Percentiles rank a stretch among this genome's conserved stretches.
phyloP scores from a whole-genome alignment of 495 filamentous ascomycete species.

The Pyrenopolyporus hunteri region DNA sequence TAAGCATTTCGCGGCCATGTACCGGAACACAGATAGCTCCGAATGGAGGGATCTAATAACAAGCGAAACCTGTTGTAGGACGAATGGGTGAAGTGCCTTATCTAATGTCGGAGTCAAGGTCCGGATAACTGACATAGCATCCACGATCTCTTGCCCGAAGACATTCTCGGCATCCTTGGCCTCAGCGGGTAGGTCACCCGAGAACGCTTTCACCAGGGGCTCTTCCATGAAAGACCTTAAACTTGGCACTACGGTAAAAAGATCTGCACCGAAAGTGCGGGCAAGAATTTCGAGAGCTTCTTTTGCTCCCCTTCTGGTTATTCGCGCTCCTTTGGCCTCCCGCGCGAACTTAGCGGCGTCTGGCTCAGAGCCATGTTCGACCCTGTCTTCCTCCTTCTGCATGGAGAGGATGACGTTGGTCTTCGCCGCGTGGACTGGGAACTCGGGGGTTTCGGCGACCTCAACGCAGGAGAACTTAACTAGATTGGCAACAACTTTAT shows the following conservation, averaged over 20 bases:
- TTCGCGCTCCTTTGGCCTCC: conserved; percentile 83
- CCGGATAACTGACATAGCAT: conserved; percentile 89
- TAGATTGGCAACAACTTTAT: conserved; percentile 92
- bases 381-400: conserved; percentile 94
- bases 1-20: conserved; percentile 96
- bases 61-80: conserved; percentile 82
- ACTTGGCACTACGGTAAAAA: conserved; percentile 82
- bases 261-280: conserved; percentile 72
- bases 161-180: conserved; percentile 70
- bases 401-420: conserved; percentile 84
- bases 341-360: conserved; percentile 87
- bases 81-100: conserved; percentile 71
- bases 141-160: conserved; percentile 89
- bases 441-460: conserved; percentile 96
- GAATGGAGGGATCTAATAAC: conserved; percentile 86
- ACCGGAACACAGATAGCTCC: conserved; percentile 86
- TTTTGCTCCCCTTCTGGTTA: conserved; percentile 90
- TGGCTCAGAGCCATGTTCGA: conserved; percentile 78
- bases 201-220: conserved; percentile 76
- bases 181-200: conserved; percentile 70
- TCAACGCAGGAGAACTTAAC: conserved; percentile 97
- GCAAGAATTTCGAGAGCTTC: conserved; percentile 90
- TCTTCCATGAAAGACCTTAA: conserved; percentile 78
- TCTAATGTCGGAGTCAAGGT: conserved; percentile 87
- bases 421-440: conserved; percentile 74